Base-by-base conservation (phyloP, 441 rosid species). In the Adansonia rubrostipa region DNA sequence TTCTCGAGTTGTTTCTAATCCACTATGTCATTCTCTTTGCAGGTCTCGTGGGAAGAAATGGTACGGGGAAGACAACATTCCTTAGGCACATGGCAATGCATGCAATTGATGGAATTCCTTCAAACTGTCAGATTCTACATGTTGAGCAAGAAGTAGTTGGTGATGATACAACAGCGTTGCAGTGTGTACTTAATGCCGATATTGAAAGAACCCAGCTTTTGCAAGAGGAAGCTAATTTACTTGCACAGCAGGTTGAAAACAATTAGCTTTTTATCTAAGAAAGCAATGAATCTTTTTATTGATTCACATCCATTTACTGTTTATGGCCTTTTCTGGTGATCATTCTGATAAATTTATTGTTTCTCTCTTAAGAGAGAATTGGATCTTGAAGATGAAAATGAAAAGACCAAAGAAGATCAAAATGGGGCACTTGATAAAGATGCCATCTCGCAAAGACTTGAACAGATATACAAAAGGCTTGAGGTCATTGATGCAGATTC, bases 1-100 rank as follows among this genome's bases (percentile, higher is more conserved):
- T 11, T 10, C 50, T 28, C 13, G 19, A 51, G 50, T 33, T 73
- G 77, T 51, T 60, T 40, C 36, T 73, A 48, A 78, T 81, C 60
- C 45, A 48, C 63, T 42, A 61, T 71, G n/a, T 56, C 44, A 68
- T 64, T 79, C 72, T 81, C 64, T 79, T 57, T 85, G 77, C 84
- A 96, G 99, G 98, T 13, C 97, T 96, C 85, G 95, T 94, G 74
- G 99, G 99, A 77, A 92, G 99, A 85, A 96, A 96, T 77, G 99
- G 99, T 79, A 96, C 99, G 5, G 99, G 99, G 64, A 96, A 96
- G 85, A 96, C 98, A 78, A 96, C 99, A 40, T 94, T 94, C 81
- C 92, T 96, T 58, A 91, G 99, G 91, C 83, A 92, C 87, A 88
- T 96, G 97, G 99, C 99, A 77, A 69, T 96, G 97, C 99, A 96